Base-by-base conservation (phyloP, 345 rosid species). In the Gossypium ekmanianum region DNA sequence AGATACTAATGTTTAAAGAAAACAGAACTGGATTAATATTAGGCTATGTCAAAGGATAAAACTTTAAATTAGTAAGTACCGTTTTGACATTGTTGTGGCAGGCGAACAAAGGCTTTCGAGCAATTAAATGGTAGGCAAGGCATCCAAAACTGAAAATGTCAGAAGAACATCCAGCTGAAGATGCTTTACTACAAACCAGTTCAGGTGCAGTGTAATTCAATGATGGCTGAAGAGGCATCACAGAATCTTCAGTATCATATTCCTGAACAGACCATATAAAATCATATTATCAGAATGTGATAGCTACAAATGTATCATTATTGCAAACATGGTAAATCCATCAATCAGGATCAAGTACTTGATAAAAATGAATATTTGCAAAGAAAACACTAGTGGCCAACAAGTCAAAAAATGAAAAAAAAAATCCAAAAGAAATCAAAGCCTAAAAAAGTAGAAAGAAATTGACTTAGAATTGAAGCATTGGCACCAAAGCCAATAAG, bases 61-160 rank as follows among this genome's bases (percentile, higher is more conserved):
- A 24, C 41, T 67, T 45, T 50, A 78, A 62, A 34, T 50, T 34
- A 68, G 51, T 20, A 22, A 39, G 54, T 92, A 94, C 98, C 98
- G 93, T 95, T 82, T 93, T 93, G 79, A 95, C 94, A 81, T 95
- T 95, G 85, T 95, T 95, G 80, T 93, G 88, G 88, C 98, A 95
- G 79, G 93, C 89, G 69, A 95, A 79, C 85, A 95, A 87, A 29
- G 98, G 98, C 85, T 91, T 93, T 81, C 83, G 87, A 76, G 97
- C 85, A 82, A 95, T 87, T 88, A 95, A 83, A 81, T 91, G 98
- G 83, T 88, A 95, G 50, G 94, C 93, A 77, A 95, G 86, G 74
- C 99, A 95, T 78, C 94, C 99, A 83, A 95, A 89, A 82, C 99
- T 95, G 65, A 95, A 95, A 82, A 95, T 87, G 82, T 95, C 99